Base-by-base conservation (phyloP, 139 green algal species). In the Haematococcus lacustris region DNA sequence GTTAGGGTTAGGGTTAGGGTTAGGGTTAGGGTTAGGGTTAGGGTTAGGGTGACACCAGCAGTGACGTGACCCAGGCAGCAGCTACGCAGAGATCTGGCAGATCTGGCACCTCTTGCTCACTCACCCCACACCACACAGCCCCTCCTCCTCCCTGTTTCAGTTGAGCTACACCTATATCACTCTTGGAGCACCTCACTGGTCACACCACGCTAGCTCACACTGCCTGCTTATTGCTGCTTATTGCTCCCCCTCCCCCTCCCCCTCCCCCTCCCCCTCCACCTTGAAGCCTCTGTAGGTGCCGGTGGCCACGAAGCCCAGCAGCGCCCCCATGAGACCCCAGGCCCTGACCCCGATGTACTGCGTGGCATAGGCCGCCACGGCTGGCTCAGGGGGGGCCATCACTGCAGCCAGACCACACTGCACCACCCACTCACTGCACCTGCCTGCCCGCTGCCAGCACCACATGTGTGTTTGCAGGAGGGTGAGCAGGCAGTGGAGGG, bases 271-370 rank as follows among this genome's bases (percentile, higher is more conserved):
- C 53, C n/a, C 34, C 5, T 33, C 5, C 61, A 68, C 86, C 50
- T 83, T 85, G 66, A 83, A 75, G 9, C 87, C 87, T 1, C 84
- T 67, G 62, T 87, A 90, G 2, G 79, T 80, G 6, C 78, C 84
- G 17, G 78, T 82, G 0, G 79, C 77, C 69, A 91, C 87, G 67
- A 87, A 87, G 3, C 79, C 71, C 3, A 89, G 30, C 64, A 92
- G 74, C 30, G 66, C 80, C 1, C 76, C 73, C 1, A 81, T 59
- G 13, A 84, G 73, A 35, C 81, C 79, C 28, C 80, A 76, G 0
- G 71, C 51, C 2, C 81, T 74, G 23, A 88, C 62, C 32, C 61
- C 33, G 51, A 91, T 83, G 74, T 84, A 88, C 30, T 80, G 38
- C 1, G 78, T 71, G 0, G 84, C 86, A 32, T 82, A 86, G 0